Base-by-base conservation (phyloP, 169 alveolate genomes). In the Plasmodium vivax region DNA sequence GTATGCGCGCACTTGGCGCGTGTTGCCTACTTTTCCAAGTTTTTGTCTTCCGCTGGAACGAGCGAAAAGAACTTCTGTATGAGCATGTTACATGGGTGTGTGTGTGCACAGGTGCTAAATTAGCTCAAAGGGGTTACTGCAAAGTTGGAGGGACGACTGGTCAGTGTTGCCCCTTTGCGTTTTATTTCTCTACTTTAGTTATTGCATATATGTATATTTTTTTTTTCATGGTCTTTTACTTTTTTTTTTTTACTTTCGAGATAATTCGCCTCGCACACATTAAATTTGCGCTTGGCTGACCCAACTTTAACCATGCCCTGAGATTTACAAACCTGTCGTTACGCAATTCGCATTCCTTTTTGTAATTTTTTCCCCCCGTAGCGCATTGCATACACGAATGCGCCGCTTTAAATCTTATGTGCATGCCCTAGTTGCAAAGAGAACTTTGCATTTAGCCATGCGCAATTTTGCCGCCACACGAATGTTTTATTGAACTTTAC, bases 71-170 rank as follows among this genome's bases (percentile, higher is more conserved):
- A 75, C 75, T 85, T 85, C 93, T 58, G 93, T 45, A 74, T 51
- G 93, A 51, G 85, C 93, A 85, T 85, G 71, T 85, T 85, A 85
- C 85, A 85, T 71, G 43, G 62, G 71, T 43, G 58, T 10, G 82
- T 43, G 38, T 10, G 72, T 68, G 41, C 14, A 3, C 38, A 68
- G 77, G 38, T 68, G 32, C 43, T 68, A 68, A 68, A 68, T 1
- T 68, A 27, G 32, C 43, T 27, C 38, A 68, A 30, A 6, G 16
- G 32, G 34, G 9, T 27, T 68, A 68, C 32, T 23, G 27, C 32
- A 68, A 68, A 2, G 77, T 68, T 68, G 12, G n/a, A 68, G 3
- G 77, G 14, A 10, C 77, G 77, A 30, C 5, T 68, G 41, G 38
- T 68, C n/a, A 68, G 38, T 68, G 38, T 68, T 23, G 16, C 41